Base-by-base conservation (phyloP, 2,329 filamentous ascomycete genomes). In the Phialocephala sp. region DNA sequence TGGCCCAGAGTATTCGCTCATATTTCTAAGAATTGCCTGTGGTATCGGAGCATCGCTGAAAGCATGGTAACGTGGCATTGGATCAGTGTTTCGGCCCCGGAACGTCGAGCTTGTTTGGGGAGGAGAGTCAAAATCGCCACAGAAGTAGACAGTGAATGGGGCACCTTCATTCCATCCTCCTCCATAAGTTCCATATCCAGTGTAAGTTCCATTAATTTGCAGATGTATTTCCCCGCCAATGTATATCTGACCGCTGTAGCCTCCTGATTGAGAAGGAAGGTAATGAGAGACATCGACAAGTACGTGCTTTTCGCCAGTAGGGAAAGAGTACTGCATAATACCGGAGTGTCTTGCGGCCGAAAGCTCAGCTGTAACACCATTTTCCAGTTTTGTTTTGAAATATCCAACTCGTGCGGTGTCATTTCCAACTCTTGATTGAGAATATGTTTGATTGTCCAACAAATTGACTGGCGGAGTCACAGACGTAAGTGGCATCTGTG, bases 241-340 rank as follows among this genome's bases (percentile, higher is more conserved):
- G 68, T 83, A 84, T 15, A 76, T 71, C 68, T 84, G 82, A 27
- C 78, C 77, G 69, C 80, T 79, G 0, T 79, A 79, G 32, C 79
- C 70, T 11, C 80, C 80, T 36, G 80, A 78, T 0, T 76, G 73
- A 4, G 77, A 78, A 1, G 80, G 82, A 41, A 84, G 74, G 36
- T 79, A 77, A 71, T 84, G 82, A 1, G 81, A 83, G 5, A 84
- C 77, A 72, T 84, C 82, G 1, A 84, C 79, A 2, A 84, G 73
- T 9, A 84, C 68, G 39, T 80, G 72, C 58, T 76, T 79, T 3
- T 73, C 70, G 27, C 62, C 60, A 8, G 27, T 27, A 1, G 81
- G 80, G 62, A 85, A 88, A 0, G 76, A 76, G 68, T 88, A 87
- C 56, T 80, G 80, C 68, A 86, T 80, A 5, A 87, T 80, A 0